Conservation (phyloP, 768 basidiomycete species). For the Postia placenta region DNA sequence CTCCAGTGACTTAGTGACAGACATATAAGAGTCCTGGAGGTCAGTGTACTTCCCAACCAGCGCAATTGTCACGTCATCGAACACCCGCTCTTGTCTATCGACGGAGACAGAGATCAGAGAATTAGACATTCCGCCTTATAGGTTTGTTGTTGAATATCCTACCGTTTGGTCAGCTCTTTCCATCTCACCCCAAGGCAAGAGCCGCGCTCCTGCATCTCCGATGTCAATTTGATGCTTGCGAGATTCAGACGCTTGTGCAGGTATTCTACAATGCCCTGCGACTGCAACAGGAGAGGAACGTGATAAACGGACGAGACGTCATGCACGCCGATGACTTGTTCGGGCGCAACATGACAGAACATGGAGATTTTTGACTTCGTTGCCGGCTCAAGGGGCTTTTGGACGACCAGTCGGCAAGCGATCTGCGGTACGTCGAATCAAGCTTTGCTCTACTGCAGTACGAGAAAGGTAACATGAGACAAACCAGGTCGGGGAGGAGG, state of each 20-base stretch:
- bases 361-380: constrained; percentile 97
- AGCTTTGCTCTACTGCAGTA: neutral
- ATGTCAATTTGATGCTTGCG: constrained; percentile 43
- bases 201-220: constrained; percentile 57
- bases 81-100: constrained; percentile 85
- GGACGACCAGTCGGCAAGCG: constrained; percentile 82
- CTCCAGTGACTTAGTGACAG: constrained; percentile 92
- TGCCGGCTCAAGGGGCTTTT: constrained; percentile 71
- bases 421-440: constrained; percentile 49
- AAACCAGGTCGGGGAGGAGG: constrained; percentile 84
- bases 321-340: constrained; percentile 92
- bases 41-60: constrained; percentile 98
- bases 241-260: constrained; percentile 81
- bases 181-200: constrained; percentile 63
- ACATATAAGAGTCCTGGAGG: constrained; percentile 97
- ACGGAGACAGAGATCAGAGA: neutral
- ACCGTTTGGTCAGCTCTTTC: constrained; percentile 82
- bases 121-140: neutral
- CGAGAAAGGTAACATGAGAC: constrained; percentile 20
- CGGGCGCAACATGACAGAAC: constrained; percentile 93
- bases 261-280: constrained; percentile 88
- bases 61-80: constrained; percentile 83
- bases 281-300: constrained; percentile 85
- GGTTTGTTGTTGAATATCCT: neutral
- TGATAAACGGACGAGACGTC: constrained; percentile 97